A percentile compares a stretch with the other conserved stretches of the same genome.
These are phyloP conservation scores for Neofusicoccum ribis DNA, from an alignment of 2,329 filamentous ascomycete species.

Conservation along the genomic window DNA sequence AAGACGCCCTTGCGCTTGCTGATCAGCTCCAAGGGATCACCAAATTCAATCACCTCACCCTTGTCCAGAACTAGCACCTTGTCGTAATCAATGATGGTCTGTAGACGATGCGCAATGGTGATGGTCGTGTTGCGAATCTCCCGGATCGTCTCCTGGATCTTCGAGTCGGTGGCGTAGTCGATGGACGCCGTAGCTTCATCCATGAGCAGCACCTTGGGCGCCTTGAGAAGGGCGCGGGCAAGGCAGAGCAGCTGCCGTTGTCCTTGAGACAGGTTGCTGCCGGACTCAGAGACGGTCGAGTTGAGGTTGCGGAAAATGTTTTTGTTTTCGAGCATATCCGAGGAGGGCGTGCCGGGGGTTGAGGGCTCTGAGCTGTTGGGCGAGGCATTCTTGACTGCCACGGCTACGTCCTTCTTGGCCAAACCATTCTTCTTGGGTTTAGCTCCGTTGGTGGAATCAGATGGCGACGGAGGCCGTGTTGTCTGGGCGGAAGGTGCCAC, in stretches of 20 bases:
- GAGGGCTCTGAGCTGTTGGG: conserved; percentile 32
- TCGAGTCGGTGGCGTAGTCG: conserved; percentile 91
- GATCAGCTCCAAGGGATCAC: conserved; percentile 77
- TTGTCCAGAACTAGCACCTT: conserved; percentile 94
- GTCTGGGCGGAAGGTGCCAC: conserved; percentile 40
- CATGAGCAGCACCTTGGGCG: conserved; percentile 94
- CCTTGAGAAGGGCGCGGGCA: conserved; percentile 87
- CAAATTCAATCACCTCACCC: conserved; percentile 83
- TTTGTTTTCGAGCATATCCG: conserved; percentile 69
- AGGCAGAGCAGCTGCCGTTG: conserved; percentile 94
- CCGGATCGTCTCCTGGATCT: conserved; percentile 96
- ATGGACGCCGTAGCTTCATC: conserved; percentile 98
- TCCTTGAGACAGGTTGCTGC: conserved; percentile 91
- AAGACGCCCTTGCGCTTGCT: conserved; percentile 65
- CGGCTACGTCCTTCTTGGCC: conserved; percentile 26
- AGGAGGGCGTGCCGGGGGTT: conserved; percentile 36
- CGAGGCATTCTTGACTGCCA: conserved; percentile 26
- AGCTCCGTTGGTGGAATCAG: conserved; percentile 25
- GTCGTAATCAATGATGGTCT: conserved; percentile 98
- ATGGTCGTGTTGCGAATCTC: conserved; percentile 89
- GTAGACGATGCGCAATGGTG: conserved; percentile 91
- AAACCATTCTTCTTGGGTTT: conserved; percentile 15
- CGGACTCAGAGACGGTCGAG: conserved; percentile 83
- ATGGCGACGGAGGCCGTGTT: conserved; percentile 31
- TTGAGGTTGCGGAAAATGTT: conserved; percentile 89